A percentile compares a stretch with the other conserved stretches of the same genome.
Evolutionary conservation across 176 grass and related monocot genomes (phyloP).

Genomic region (Triticum dicoccoides): DNA sequence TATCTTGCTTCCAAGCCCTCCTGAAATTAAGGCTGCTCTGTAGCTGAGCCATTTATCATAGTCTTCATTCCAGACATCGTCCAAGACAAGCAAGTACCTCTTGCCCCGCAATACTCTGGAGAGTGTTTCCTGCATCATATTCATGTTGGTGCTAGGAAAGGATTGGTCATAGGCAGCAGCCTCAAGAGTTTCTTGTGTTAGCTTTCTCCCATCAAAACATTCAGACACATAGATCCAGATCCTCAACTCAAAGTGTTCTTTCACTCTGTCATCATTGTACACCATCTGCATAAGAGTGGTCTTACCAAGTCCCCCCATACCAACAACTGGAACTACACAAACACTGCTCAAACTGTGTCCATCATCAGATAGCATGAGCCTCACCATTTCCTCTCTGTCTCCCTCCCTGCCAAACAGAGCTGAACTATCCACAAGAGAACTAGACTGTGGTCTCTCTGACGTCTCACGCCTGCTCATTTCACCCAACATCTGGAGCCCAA

Average conservation of each 20-base stretch:
- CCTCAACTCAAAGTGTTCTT: constrained; percentile 48
- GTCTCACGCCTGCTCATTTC: constrained; percentile 41
- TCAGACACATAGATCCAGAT: constrained; percentile 71
- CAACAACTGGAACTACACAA: constrained; percentile 59
- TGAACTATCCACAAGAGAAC: constrained; percentile 62
- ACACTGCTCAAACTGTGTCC: constrained; percentile 39
- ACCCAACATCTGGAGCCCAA: constrained; percentile 52
- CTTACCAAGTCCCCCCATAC: constrained; percentile 73
- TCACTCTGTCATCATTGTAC: constrained; percentile 58
- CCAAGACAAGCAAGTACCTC: constrained; percentile 68
- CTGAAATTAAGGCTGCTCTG: constrained; percentile 61
- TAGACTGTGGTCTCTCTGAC: constrained; percentile 38
- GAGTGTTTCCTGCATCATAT: constrained; percentile 64
- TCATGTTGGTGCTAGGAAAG: constrained; percentile 54
- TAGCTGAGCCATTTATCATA: constrained; percentile 57
- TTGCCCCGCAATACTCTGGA: constrained; percentile 41
- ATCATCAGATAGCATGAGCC: constrained; percentile 47
- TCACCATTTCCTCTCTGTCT: constrained; percentile 55
- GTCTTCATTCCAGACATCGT: constrained; percentile 88
- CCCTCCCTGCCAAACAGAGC: constrained; percentile 64
- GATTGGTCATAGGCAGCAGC: constrained; percentile 53
- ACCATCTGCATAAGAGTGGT: constrained; percentile 66
- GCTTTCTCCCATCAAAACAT: constrained; percentile 51
- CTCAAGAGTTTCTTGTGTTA: constrained; percentile 69
- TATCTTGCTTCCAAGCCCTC: constrained; percentile 67